These are phyloP conservation scores for Hypocreales sp. DNA, from an alignment of 2,329 filamentous ascomycete genomes.

Conservation along the genomic window DNA sequence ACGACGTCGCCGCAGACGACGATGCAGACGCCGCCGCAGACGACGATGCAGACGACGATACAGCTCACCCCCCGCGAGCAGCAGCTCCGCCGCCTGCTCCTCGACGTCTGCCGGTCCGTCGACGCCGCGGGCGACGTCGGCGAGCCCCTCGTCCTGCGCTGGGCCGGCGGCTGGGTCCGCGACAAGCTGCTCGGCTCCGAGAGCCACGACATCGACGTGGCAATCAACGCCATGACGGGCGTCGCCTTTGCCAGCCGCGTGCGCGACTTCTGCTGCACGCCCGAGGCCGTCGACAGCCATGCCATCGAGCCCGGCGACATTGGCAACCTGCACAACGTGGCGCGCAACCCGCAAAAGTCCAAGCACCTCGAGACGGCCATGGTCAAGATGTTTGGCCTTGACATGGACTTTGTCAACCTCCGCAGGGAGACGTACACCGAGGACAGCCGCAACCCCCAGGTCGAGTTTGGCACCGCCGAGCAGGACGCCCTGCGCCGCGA, in stretches of 20 bases:
- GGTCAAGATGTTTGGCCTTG: slow-evolving; percentile 68
- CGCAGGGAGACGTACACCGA: slow-evolving; percentile 81
- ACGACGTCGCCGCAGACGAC: no score
- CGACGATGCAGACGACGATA: no score
- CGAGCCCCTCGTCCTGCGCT: slow-evolving; percentile 55
- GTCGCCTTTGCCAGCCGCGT: slow-evolving; percentile 57
- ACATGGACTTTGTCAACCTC: slow-evolving; percentile 89
- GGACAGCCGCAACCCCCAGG: slow-evolving; percentile 77
- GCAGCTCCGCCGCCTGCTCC: slow-evolving; percentile 57
- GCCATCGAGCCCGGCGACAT: slow-evolving; percentile 41
- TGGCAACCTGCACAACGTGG: slow-evolving; percentile 72
- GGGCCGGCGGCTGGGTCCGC: slow-evolving; percentile 78
- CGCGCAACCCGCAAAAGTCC: slow-evolving; percentile 86
- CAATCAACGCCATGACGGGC: slow-evolving; percentile 76
- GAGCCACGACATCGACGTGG: slow-evolving; percentile 72
- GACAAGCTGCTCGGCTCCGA: slow-evolving; percentile 62
- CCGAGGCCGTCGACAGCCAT: slow-evolving; percentile 47
- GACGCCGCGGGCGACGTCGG: slow-evolving; percentile 30
- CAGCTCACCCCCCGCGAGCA: slow-evolving; percentile 54
- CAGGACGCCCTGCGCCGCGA: slow-evolving; percentile 84
- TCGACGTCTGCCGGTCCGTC: slow-evolving; percentile 55
- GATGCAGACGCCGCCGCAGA: no score
- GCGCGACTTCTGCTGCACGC: slow-evolving; percentile 51
- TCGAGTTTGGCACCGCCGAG: slow-evolving; percentile 85
- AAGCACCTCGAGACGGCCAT: slow-evolving; percentile 92